Evolutionary conservation across 2,329 filamentous ascomycete genomes (phyloP), one percentile per base, ranked within the genome.

Genomic region (Polytolypa hystricis): DNA sequence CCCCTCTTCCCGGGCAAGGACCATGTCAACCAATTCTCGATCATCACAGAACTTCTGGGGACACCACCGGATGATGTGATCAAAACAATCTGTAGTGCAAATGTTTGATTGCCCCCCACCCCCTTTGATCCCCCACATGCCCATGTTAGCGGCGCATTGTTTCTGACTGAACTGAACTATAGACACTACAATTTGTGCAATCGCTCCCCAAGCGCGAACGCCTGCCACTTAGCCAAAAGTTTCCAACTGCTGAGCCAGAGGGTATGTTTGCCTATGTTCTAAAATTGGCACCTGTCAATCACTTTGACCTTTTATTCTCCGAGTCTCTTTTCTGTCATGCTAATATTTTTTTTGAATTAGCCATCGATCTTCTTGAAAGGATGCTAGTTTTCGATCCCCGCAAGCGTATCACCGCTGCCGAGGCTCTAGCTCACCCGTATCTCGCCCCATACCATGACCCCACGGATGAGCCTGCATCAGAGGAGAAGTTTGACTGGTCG

Each of bases 331-430:
- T 19, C 7, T 11, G 15, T 4, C 7, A 25, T 25, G 21, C 7
- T 25, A n/a, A 25, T 25, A 25, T 4, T 7, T 19, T 17, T 19
- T 11, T 12, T 5, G 37, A 37, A 39, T 23, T 47, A 86, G 89
- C 91, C 33, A 82, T 98, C 52, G 89, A 95, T 56, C 74, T 98
- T 29, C 74, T 98, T 33, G 91, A 98, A 67, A 77, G 77, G 39
- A 96, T 98, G 89, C 79, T 98, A 39, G 91, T 98, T 31, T 98
- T 98, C 55, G 89, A 96, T 60, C 91, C 91, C n/a, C 86, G 84
- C 70, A 93, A 86, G 73, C 78, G 91, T 56, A 80, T 96, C 56
- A 85, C 84, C 45, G 91, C 91, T 8, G 74, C 79, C 38, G 77
- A 93, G 45, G 89, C 84, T 17, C 75, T 98, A 35, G 78, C 80